These are phyloP conservation scores for Tulasnella calospora DNA, from an alignment of 768 basidiomycete genomes.

Conservation along the genomic window DNA sequence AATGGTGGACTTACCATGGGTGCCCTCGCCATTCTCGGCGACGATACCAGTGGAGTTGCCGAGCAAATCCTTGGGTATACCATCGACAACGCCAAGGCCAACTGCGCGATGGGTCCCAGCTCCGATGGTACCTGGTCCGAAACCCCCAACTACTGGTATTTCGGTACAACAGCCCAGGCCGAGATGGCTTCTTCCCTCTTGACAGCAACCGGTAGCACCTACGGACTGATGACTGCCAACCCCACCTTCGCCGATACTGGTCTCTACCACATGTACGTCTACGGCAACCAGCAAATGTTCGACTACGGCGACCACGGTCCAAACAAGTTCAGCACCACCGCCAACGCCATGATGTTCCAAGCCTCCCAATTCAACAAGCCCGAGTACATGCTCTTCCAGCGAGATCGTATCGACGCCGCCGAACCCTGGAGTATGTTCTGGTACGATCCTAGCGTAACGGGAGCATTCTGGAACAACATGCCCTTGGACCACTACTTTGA, in stretches of 20 bases:
- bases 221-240: constrained; percentile 66
- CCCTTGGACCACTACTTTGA: constrained; percentile 80
- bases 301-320: constrained; percentile 81
- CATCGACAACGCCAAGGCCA: constrained; percentile 65
- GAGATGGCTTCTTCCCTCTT: constrained; percentile 81
- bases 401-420: constrained; percentile 74
- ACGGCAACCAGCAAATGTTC: constrained; percentile 81
- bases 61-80: constrained; percentile 60
- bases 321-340: constrained; percentile 92
- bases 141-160: constrained; percentile 68
- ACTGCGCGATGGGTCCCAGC: constrained; percentile 53
- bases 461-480: constrained; percentile 88
- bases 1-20: constrained; percentile 86
- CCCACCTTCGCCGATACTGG: constrained; percentile 67
- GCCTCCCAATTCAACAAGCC: constrained; percentile 64
- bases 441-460: constrained; percentile 78
- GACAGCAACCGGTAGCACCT: constrained; percentile 80
- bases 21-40: constrained; percentile 82
- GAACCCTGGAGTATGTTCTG: constrained; percentile 86
- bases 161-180: constrained; percentile 84
- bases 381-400: constrained; percentile 78
- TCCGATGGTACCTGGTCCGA: constrained; percentile 67
- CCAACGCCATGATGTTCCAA: constrained; percentile 81
- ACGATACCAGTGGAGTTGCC: constrained; percentile 73
- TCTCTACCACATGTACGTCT: constrained; percentile 74